Conservation (phyloP, 768 basidiomycete genomes). For the Auriscalpium microsporum region DNA sequence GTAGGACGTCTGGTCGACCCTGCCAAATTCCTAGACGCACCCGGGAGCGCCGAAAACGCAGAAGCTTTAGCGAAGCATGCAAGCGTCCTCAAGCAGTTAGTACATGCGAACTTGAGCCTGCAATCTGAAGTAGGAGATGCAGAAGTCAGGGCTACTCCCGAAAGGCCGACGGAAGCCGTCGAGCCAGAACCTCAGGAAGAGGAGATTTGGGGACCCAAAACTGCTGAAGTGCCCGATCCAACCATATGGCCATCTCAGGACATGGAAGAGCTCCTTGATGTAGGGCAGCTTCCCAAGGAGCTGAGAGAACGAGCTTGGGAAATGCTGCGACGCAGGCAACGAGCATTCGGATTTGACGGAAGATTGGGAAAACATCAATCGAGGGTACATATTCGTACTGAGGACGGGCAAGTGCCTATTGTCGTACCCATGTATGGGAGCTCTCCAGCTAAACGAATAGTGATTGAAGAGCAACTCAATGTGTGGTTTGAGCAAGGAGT, state of each 20-base stretch:
- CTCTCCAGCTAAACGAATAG: constrained; percentile 2
- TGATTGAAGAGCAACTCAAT: constrained; percentile 8
- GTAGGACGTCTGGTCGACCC: background rate
- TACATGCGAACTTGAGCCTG: background rate
- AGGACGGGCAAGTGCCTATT: background rate
- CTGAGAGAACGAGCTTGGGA: background rate
- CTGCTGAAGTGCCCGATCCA: constrained; percentile 13
- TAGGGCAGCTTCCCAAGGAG: background rate
- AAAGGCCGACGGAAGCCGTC: background rate
- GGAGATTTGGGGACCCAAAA: constrained; percentile 25
- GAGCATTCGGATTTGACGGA: constrained; percentile 21
- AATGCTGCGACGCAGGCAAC: background rate
- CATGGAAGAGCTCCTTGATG: background rate
- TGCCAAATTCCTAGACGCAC: background rate
- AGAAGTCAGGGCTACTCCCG: background rate
- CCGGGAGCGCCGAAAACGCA: background rate
- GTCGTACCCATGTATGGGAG: constrained; percentile 4
- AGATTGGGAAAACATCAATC: constrained; percentile 14
- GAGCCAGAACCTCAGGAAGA: background rate
- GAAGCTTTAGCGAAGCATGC: background rate
- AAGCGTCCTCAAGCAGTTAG: background rate
- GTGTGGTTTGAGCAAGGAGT: constrained; percentile 23
- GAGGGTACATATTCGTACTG: background rate
- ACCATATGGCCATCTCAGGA: constrained; percentile 6
- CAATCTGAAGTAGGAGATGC: background rate